These are phyloP conservation scores for Mrakia hoshinonis DNA, from an alignment of 768 basidiomycete species.

Conservation along the genomic window DNA sequence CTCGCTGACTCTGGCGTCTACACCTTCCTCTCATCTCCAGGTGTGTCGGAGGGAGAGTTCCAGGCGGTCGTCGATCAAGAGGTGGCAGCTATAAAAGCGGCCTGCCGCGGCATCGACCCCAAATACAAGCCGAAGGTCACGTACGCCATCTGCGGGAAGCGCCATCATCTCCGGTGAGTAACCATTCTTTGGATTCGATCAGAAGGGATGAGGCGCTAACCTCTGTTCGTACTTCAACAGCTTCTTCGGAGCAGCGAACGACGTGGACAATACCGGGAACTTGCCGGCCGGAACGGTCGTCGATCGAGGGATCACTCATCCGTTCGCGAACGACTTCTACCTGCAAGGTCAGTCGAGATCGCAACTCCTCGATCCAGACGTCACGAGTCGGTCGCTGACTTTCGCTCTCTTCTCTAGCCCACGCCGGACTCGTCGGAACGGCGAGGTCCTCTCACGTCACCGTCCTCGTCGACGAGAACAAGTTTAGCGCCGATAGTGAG, in stretches of 20 bases:
- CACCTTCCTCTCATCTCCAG: neutral
- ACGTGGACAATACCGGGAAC: neutral
- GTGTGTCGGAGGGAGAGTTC: slow-evolving; percentile 39
- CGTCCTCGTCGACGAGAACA: slow-evolving; percentile 25
- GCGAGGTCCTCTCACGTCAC: slow-evolving; percentile 32
- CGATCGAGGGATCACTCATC: neutral
- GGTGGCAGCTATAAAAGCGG: slow-evolving; percentile 36
- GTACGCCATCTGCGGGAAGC: slow-evolving; percentile 38
- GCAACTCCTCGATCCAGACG: no score
- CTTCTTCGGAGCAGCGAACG: neutral
- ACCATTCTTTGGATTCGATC: neutral
- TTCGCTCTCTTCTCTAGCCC: slow-evolving; percentile 16
- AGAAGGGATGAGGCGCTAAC: no score
- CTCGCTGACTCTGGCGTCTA: neutral
- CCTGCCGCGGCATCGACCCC: slow-evolving; percentile 33
- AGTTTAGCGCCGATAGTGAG: slow-evolving; percentile 1
- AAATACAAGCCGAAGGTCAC: slow-evolving; percentile 39
- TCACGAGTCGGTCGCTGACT: no score
- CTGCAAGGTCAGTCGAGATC: neutral
- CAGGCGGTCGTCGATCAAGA: slow-evolving; percentile 38
- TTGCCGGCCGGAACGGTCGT: slow-evolving; percentile 12
- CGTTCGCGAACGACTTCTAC: slow-evolving; percentile 26
- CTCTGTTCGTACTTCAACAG: no score
- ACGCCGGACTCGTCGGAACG: slow-evolving; percentile 32
- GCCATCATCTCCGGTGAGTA: neutral